phyloP scores from a whole-genome alignment of 371 early-diverging fungal species.

The Thermomucor indicae-seudaticae region DNA sequence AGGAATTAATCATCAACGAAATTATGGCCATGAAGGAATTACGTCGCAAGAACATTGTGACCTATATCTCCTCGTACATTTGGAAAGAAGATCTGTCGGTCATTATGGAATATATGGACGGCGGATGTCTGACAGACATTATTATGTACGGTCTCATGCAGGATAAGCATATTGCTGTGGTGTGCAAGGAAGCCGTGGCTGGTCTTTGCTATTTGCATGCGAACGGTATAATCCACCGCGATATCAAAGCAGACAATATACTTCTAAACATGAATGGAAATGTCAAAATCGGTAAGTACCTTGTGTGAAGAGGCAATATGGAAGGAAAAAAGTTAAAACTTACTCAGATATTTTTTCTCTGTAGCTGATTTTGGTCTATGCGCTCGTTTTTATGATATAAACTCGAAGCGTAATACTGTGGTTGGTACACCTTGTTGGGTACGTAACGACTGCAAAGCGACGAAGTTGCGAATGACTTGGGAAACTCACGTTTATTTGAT shows the following conservation, averaged over 20 bases:
- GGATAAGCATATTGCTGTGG: too few relatives aligned
- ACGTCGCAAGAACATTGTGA: conserved; percentile 93
- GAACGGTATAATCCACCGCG: conserved; percentile 90
- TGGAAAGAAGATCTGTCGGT: too few relatives aligned
- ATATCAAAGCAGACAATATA: conserved; percentile 93
- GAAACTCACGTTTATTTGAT: too few relatives aligned
- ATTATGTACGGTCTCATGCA: too few relatives aligned
- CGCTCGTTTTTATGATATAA: background rate
- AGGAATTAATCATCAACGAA: conserved; percentile 94
- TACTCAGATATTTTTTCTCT: background rate
- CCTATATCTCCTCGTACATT: conserved; percentile 89
- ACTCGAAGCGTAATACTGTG: conserved; percentile 25
- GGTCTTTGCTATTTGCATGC: conserved; percentile 91
- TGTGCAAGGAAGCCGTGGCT: conserved; percentile 78
- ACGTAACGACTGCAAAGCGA: too few relatives aligned
- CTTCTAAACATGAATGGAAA: conserved; percentile 72
- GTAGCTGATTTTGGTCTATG: background rate
- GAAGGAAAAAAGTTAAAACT: background rate
- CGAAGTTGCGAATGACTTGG: too few relatives aligned
- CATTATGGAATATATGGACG: too few relatives aligned
- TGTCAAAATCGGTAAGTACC: conserved; percentile 34
- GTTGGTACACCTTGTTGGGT: conserved; percentile 90
- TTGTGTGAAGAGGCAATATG: too few relatives aligned
- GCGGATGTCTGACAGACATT: too few relatives aligned
- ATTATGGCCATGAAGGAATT: conserved; percentile 94